phyloP scores from a whole-genome alignment of 148 eudicot genomes.

The Tetragonia tetragonoides region DNA sequence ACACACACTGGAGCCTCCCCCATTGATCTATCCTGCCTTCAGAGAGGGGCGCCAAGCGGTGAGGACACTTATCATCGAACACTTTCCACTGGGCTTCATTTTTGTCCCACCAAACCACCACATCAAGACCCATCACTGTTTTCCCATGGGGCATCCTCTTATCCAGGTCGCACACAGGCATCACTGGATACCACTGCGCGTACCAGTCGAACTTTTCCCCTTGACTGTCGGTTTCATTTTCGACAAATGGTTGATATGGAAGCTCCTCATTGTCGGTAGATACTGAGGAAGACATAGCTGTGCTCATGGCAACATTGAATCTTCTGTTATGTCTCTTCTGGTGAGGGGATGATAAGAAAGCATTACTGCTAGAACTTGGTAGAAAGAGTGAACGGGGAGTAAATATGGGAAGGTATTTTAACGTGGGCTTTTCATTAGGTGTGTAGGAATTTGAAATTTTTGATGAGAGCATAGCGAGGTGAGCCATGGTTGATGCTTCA shows the following conservation, averaged over 20 bases:
- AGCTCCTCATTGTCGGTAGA: conserved; percentile 23
- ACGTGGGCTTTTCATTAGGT: not conserved
- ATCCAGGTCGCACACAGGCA: conserved; percentile 60
- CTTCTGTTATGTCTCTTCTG: not conserved
- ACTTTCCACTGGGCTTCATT: conserved; percentile 59
- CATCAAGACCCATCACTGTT: conserved; percentile 52
- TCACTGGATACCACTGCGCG: conserved; percentile 62
- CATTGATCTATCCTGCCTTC: conserved; percentile 77
- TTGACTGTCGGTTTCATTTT: not conserved
- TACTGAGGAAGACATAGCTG: conserved; percentile 27
- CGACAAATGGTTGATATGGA: not conserved
- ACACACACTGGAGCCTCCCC: conserved; percentile 76
- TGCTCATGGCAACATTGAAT: not conserved
- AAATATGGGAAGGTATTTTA: not conserved
- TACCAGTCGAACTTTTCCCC: conserved; percentile 58
- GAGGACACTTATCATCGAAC: conserved; percentile 62
- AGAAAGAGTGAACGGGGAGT: not conserved
- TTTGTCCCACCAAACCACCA: conserved; percentile 72
- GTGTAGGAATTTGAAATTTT: conserved; percentile 10
- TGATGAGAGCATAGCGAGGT: conserved; percentile 21
- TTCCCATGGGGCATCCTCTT: conserved; percentile 60
- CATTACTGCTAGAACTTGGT: not conserved
- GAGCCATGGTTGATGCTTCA: conserved; percentile 13
- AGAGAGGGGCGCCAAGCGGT: conserved; percentile 66
- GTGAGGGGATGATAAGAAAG: not conserved